Conservation (phyloP, 2,329 filamentous ascomycete genomes). For the Colletotrichum camelliae region DNA sequence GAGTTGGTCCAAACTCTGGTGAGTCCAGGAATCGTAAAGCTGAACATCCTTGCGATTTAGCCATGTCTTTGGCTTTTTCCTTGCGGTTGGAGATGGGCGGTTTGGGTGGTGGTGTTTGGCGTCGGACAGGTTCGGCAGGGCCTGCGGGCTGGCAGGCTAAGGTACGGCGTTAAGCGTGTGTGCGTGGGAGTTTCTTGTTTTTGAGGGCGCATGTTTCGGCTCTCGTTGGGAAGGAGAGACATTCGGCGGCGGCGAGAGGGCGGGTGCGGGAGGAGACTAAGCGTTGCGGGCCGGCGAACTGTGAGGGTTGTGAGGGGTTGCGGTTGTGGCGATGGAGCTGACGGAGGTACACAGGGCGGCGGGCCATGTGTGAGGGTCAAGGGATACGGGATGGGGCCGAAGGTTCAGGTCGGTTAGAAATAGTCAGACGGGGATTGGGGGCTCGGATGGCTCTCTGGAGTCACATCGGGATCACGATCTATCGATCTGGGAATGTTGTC, state of each 20-base stretch:
- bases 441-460: background rate
- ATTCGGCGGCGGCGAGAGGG: background rate
- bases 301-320: background rate
- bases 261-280: background rate
- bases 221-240: background rate
- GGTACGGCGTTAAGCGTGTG: background rate
- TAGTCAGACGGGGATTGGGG: background rate
- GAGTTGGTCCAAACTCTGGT: background rate
- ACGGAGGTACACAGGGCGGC: background rate
- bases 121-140: slow-evolving; percentile 1
- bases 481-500: background rate
- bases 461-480: background rate
- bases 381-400: background rate
- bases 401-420: background rate
- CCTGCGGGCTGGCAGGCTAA: background rate
- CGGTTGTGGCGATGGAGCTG: background rate
- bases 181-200: background rate
- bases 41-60: background rate
- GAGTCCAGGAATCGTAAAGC: background rate
- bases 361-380: background rate
- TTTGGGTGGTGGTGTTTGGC: background rate
- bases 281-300: background rate
- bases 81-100: background rate
- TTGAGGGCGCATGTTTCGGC: background rate
- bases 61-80: background rate